phyloP scores from a whole-genome alignment of 148 eudicot genomes.

The Fagopyrum homotropicum region DNA sequence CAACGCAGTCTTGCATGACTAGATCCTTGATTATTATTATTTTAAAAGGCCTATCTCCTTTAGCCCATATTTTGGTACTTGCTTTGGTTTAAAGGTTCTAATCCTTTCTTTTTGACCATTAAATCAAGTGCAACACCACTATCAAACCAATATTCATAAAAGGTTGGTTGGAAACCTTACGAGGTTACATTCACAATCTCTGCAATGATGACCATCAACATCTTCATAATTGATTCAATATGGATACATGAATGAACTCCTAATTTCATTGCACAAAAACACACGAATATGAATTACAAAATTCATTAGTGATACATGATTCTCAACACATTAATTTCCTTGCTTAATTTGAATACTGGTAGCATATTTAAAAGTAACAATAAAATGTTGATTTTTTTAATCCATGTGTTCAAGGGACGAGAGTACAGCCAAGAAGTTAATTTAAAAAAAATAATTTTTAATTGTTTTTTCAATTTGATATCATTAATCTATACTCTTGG shows the following conservation, averaged over 20 bases:
- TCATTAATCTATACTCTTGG: not conserved
- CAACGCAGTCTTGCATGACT: too few relatives aligned
- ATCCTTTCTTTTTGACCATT: not conserved
- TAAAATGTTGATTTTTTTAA: too few relatives aligned
- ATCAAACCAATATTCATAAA: not conserved
- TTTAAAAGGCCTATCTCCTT: not conserved
- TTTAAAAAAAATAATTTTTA: too few relatives aligned
- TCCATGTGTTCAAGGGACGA: too few relatives aligned
- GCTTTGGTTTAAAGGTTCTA: not conserved
- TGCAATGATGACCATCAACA: not conserved
- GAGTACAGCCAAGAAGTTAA: not conserved
- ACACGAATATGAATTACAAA: not conserved
- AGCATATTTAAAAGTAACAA: not conserved
- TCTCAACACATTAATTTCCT: not conserved
- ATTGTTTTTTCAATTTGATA: not conserved
- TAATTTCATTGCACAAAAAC: not conserved
- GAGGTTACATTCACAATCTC: not conserved
- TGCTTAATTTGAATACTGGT: too few relatives aligned
- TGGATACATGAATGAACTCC: not conserved
- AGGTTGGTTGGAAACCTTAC: not conserved
- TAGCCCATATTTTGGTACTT: not conserved
- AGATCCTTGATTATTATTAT: too few relatives aligned
- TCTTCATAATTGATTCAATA: not conserved
- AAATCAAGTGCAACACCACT: not conserved
- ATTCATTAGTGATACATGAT: not conserved